Conservation (phyloP, 352 stramenopile genomes). For the Globisporangium camurandrum region DNA sequence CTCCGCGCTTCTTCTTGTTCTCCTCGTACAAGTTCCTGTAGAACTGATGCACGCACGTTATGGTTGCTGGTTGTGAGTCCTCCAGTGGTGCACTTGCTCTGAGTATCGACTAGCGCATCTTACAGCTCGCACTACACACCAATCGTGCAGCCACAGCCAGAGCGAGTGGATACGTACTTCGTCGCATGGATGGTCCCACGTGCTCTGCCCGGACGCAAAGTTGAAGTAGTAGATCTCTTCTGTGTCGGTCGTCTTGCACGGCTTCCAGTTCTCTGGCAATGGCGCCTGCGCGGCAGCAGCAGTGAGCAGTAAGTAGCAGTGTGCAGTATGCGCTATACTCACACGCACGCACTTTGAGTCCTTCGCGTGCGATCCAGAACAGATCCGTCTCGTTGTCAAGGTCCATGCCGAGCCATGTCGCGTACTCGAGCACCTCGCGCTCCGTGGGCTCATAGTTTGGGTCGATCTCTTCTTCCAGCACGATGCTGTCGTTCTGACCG, state of each 20-base stretch:
- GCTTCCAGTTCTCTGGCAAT: constrained; percentile 93
- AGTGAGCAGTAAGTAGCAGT: constrained; percentile 2
- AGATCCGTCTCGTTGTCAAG: constrained; percentile 86
- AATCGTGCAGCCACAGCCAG: neutral
- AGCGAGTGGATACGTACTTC: constrained; percentile 30
- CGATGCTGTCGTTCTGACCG: constrained; percentile 67
- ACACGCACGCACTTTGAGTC: constrained; percentile 48
- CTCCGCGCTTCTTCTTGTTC: constrained; percentile 74
- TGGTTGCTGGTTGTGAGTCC: constrained; percentile 1
- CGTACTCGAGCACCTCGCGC: constrained; percentile 91
- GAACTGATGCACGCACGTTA: constrained; percentile 32
- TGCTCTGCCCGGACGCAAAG: constrained; percentile 88
- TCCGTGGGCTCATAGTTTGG: constrained; percentile 92
- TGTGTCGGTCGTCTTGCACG: constrained; percentile 93
- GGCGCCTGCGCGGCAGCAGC: constrained; percentile 42
- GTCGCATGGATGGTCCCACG: constrained; percentile 93
- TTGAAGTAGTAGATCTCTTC: constrained; percentile 97
- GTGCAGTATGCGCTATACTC: neutral
- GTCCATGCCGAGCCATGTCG: constrained; percentile 95
- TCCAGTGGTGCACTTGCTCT: neutral
- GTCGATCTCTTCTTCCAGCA: constrained; percentile 93
- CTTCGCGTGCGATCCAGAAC: constrained; percentile 93
- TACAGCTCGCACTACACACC: too few relatives aligned
- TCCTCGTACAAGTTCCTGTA: constrained; percentile 92
- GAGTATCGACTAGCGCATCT: neutral